These are phyloP conservation scores for Ehretia macrophylla DNA, from an alignment of 257 asterid genomes.

Conservation along the genomic window DNA sequence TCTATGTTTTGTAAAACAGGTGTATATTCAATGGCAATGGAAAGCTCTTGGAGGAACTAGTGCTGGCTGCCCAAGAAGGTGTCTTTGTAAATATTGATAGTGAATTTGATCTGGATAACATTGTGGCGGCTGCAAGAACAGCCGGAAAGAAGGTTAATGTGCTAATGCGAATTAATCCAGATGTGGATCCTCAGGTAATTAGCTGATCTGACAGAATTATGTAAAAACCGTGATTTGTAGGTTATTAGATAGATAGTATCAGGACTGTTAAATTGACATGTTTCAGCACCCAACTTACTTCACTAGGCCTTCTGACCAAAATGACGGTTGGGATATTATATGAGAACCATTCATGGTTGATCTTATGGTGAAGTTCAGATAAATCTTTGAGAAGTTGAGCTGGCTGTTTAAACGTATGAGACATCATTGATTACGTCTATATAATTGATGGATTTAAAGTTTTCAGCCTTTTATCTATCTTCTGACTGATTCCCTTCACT, in stretches of 20 bases:
- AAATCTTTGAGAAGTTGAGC: no score
- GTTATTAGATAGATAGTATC: background rate
- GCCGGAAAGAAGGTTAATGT: slow-evolving; percentile 83
- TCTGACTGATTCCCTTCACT: no score
- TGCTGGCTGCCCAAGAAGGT: slow-evolving; percentile 86
- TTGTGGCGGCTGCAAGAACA: slow-evolving; percentile 71
- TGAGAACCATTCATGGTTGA: no score
- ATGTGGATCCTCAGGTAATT: slow-evolving; percentile 96
- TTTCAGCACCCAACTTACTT: no score
- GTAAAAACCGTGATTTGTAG: background rate
- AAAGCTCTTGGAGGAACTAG: slow-evolving; percentile 77
- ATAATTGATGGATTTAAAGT: no score
- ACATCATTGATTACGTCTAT: no score
- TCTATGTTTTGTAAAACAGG: slow-evolving; percentile 31
- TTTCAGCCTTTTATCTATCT: no score
- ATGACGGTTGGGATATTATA: no score
- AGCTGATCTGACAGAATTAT: background rate
- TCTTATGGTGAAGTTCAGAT: no score
- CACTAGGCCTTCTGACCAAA: no score
- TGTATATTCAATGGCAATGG: slow-evolving; percentile 97
- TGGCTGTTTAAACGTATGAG: no score
- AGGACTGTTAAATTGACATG: no score
- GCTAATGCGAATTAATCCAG: slow-evolving; percentile 89
- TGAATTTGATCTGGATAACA: slow-evolving; percentile 92
- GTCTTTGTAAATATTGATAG: slow-evolving; percentile 92